Base-by-base conservation (phyloP, 352 stramenopile genomes). In the Phytophthora fragariaefolia region DNA sequence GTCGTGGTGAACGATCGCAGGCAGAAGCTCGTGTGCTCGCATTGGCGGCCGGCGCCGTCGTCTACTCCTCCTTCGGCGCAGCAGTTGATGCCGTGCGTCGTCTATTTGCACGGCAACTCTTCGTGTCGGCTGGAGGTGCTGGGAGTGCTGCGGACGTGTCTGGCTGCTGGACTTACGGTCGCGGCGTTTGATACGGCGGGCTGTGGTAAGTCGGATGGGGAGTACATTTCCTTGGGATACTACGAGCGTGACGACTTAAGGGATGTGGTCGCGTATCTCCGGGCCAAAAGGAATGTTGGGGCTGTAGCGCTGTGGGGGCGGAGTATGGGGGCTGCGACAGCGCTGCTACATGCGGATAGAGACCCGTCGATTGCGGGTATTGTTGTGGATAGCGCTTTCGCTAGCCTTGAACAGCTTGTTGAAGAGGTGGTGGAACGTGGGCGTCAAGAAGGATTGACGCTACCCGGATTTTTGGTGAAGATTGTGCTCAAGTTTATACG, bases 101-200 rank as follows among this genome's bases (percentile, higher is more conserved):
- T 99, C 58, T 99, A 99, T 60, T 83, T 99, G 58, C 98, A 99
- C 67, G 98, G 98, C 53, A 99, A 99, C 73, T 98, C 93, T 9
- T 98, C 91, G 12, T 97, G 93, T 63, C 82, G 97, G 1, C 80
- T 98, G 0, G 97, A 99, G 71, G 93, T 97, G n/a, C 63, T 99
- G 10, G 94, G 96, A 4, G 97, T 89, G 51, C 92, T 89, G 42
- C 73, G 76, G 38, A 97, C 73, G 48, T 82, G 98, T 15, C 83
- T 99, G 13, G 89, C 83, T 17, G 87, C 98, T 8, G 98, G 98
- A 2, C 69, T 98, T n/a, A 91, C 95, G 0, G 85, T 99, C 26
- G 93, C 99, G 42, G 85, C 97, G 0, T 98, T 99, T 73, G 98
- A 99, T 75, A 99, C 98, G 74, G 85, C 90, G 9, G 98, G 98